A percentile compares a stretch with the other conserved stretches of the same genome.
These are phyloP conservation scores for Grosmannia huntii DNA, from an alignment of 2,329 filamentous ascomycete genomes.

Conservation along the genomic window DNA sequence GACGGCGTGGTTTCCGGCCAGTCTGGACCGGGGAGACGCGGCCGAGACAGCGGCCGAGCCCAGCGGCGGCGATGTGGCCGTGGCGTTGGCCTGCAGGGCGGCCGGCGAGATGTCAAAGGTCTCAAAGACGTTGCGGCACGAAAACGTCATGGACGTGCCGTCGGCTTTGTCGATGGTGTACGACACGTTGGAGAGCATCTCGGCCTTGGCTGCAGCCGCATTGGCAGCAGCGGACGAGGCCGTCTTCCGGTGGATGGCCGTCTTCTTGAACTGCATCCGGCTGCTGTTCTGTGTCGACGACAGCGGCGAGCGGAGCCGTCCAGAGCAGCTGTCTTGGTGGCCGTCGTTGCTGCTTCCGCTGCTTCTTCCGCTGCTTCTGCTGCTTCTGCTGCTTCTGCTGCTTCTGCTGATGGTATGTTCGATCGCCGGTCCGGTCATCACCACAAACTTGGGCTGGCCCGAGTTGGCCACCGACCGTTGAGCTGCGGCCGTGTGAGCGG, in stretches of 20 bases:
- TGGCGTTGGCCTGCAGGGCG: not conserved
- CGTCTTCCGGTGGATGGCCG: not conserved
- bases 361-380: not conserved
- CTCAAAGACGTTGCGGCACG: not conserved
- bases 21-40: too few relatives aligned
- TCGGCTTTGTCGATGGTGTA: slow-evolving; percentile 2
- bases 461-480: not conserved
- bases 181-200: slow-evolving; percentile 3
- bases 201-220: not conserved
- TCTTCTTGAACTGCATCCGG: too few relatives aligned
- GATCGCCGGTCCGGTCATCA: not conserved
- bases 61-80: too few relatives aligned
- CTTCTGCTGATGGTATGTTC: not conserved
- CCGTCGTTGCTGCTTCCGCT: not conserved
- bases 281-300: too few relatives aligned
- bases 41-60: too few relatives aligned
- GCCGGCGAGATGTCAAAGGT: slow-evolving; percentile 1
- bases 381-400: not conserved
- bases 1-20: not conserved
- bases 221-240: not conserved
- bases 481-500: slow-evolving; percentile 1
- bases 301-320: too few relatives aligned
- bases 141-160: slow-evolving; percentile 1
- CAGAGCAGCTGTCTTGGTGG: not conserved
- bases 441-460: slow-evolving; percentile 2